Conservation (phyloP, 1,284 basidiomycete genomes). For the Cutaneotrichosporon spelunceum region DNA sequence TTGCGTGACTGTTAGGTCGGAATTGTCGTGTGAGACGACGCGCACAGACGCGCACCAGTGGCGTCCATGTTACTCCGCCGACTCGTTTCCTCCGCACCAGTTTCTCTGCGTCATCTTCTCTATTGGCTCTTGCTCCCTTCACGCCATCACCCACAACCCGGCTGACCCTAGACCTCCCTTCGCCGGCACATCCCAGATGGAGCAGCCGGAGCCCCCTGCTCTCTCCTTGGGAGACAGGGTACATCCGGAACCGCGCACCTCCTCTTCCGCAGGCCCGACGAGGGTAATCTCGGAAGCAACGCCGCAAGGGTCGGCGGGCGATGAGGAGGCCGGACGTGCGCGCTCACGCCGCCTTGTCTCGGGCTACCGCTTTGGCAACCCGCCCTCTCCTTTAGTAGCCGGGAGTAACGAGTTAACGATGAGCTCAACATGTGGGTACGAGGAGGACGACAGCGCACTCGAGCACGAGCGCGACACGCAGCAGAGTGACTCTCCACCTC, state of each 20-base stretch:
- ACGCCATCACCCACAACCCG: not conserved
- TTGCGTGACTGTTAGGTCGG: too few species aligned
- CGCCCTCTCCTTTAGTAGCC: conserved; percentile 28
- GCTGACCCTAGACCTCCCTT: conserved; percentile 40
- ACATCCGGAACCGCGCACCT: not conserved
- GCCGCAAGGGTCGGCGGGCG: conserved; percentile 17
- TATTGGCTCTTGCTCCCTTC: not conserved
- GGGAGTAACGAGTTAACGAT: not conserved
- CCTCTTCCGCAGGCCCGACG: not conserved
- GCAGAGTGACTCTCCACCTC: conserved; percentile 31
- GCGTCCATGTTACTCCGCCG: not conserved
- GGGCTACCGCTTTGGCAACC: conserved; percentile 49
- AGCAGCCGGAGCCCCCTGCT: conserved; percentile 34
- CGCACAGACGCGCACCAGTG: not conserved
- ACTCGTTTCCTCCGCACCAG: not conserved
- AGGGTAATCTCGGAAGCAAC: not conserved
- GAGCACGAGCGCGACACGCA: conserved; percentile 7
- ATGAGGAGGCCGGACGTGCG: conserved; percentile 37
- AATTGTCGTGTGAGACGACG: not conserved
- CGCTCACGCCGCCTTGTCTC: conserved; percentile 43
- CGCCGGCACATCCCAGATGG: conserved; percentile 29
- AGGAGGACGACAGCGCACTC: conserved; percentile 5
- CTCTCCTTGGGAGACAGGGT: conserved; percentile 31
- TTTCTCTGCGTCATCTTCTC: not conserved
- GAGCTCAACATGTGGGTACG: not conserved